Evolutionary conservation across 352 stramenopile genomes (phyloP).

Genomic region (Thraustotheca clavata): DNA sequence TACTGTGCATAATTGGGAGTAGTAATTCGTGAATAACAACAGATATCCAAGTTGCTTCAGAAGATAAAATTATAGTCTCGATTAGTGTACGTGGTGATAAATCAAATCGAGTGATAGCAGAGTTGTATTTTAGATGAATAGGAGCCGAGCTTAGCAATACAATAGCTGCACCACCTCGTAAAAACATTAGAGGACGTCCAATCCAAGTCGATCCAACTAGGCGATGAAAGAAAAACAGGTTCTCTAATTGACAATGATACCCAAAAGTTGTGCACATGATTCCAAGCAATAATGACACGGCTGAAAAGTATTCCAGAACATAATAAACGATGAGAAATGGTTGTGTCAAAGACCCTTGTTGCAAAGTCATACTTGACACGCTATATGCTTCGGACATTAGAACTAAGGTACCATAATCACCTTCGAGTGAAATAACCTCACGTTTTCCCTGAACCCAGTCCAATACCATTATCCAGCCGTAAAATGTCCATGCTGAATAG

Average conservation of each 20-base stretch:
- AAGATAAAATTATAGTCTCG: conserved; percentile 2
- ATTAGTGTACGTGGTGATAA: not conserved
- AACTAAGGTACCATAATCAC: not conserved
- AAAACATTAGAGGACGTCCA: not conserved
- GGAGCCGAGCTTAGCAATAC: not conserved
- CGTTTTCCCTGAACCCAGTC: not conserved
- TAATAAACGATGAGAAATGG: not conserved
- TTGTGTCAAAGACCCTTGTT: not conserved
- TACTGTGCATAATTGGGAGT: not conserved
- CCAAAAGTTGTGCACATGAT: not conserved
- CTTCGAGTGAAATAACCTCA: not conserved
- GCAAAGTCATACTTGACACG: not conserved
- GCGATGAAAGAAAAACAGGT: conserved; percentile 1
- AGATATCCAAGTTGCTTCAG: conserved; percentile 7
- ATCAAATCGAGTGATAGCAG: not conserved
- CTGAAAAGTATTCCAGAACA: not conserved
- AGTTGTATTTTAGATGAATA: not conserved
- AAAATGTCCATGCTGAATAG: not conserved
- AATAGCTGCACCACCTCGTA: not conserved
- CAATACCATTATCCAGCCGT: not conserved
- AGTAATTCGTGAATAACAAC: conserved; percentile 8
- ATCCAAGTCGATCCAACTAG: not conserved
- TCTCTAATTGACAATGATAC: not conserved
- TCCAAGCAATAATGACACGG: not conserved
- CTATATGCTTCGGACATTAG: not conserved